Evolutionary conservation across 1,284 basidiomycete species (phyloP), one percentile per base, ranked within the genome.

Genomic region (Naganishia cerealis): DNA sequence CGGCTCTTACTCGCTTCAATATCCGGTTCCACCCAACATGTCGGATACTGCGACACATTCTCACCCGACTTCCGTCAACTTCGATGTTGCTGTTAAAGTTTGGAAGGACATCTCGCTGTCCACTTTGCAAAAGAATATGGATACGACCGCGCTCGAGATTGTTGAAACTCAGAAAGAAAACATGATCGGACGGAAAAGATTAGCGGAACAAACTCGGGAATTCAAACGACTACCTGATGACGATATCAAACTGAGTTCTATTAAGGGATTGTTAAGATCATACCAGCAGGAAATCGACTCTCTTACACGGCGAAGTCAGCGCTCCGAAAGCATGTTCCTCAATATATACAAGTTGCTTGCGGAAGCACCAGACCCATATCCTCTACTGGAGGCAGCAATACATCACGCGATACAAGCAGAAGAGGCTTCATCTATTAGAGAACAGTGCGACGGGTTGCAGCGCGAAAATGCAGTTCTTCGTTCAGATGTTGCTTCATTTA

Each of bases 81-180:
- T 63, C 29, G 61, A 63, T 24, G 39, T 18, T 7, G 61, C 61
- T 15, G 33, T 63, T 50, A 63, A 53, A 29, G 40, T 52, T 9
- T 63, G 61, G 61, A 63, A 63, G 50, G 61, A 63, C 40, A 50
- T 63, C 12, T 36, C 39, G 3, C 39, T 63, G 61, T 26, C 61
- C 6, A 21, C 50, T 2, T 24, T 63, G 38, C 93, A 97, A 81
- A 94, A 92, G 83, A 89, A 87, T 7, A 85, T 96, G 61, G 93
- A 96, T 80, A 83, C 85, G 18, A 94, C 94, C 71, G 93, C 94
- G 1, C 84, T 96, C 53, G 92, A 96, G 81, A 84, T 96, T 10
- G 94, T 96, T n/a, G 92, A 96, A 83, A 93, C 94, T 80, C 93
- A 96, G 83, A 96, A 95, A 82, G 94, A 96, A 83, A 92, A 90